phyloP scores from a whole-genome alignment of 306 rosid species.

The Prunus mume region DNA sequence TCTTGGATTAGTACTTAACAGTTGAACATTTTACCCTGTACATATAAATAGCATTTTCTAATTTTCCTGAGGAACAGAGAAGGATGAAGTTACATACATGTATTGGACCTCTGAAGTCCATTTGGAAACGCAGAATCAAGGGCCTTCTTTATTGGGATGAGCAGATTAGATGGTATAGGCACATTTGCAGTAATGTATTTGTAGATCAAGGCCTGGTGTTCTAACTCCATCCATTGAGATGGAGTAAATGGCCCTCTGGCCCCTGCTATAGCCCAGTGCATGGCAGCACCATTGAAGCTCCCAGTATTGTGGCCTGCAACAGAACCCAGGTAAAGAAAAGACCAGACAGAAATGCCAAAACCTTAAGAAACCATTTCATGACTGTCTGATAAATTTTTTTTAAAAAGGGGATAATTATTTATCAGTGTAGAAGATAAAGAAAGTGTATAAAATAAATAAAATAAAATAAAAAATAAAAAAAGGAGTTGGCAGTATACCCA shows the following conservation, averaged over 20 bases:
- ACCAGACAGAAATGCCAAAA: not conserved
- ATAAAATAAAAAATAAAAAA: not conserved
- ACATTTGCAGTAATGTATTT: conserved; percentile 78
- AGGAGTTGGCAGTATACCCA: conserved; percentile 13
- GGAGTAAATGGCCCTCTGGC: conserved; percentile 74
- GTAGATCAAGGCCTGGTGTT: conserved; percentile 96
- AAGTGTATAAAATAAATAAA: too few relatives aligned
- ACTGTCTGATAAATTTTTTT: not conserved
- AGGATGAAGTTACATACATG: conserved; percentile 54
- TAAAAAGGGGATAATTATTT: not conserved
- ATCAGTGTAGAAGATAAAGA: not conserved
- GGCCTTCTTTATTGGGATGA: conserved; percentile 76
- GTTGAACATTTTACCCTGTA: not conserved
- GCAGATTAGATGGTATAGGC: conserved; percentile 76
- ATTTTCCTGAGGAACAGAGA: not conserved
- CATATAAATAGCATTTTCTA: not conserved
- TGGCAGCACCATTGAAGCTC: conserved; percentile 32
- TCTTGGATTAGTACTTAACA: too few relatives aligned
- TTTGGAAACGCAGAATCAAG: conserved; percentile 62
- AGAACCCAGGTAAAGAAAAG: conserved; percentile 18
- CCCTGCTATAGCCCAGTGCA: conserved; percentile 52
- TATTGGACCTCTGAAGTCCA: conserved; percentile 61
- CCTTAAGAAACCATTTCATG: not conserved
- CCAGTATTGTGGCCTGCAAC: conserved; percentile 54
- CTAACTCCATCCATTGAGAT: conserved; percentile 94